These are phyloP conservation scores for Geranium incanum DNA, from an alignment of 441 rosid species.

Conservation along the genomic window DNA sequence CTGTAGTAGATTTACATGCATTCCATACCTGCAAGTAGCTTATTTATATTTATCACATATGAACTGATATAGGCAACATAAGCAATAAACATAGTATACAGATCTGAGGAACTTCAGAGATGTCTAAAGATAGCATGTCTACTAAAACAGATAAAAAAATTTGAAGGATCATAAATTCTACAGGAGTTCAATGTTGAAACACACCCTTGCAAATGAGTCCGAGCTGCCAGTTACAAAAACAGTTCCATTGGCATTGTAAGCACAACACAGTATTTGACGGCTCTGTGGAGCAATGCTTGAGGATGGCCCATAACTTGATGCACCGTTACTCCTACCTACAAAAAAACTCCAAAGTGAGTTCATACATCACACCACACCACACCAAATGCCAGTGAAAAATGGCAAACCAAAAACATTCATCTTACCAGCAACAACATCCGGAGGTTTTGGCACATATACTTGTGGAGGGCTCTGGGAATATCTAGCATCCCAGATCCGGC, in stretches of 20 bases:
- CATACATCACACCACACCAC: not conserved
- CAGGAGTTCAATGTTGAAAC: slow-evolving; percentile 28
- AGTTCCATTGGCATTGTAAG: slow-evolving; percentile 94
- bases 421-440: slow-evolving; percentile 58
- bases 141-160: slow-evolving; percentile 4
- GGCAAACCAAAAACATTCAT: slow-evolving; percentile 16
- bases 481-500: slow-evolving; percentile 99
- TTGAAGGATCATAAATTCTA: slow-evolving; percentile 15
- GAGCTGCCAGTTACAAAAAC: slow-evolving; percentile 99
- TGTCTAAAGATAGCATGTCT: slow-evolving; percentile 8
- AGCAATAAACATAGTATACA: slow-evolving; percentile 8
- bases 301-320: slow-evolving; percentile 46
- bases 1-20: slow-evolving; percentile 65
- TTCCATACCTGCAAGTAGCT: slow-evolving; percentile 76
- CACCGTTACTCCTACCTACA: slow-evolving; percentile 55
- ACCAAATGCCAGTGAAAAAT: slow-evolving; percentile 10
- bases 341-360: slow-evolving; percentile 9
- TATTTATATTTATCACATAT: slow-evolving; percentile 16
- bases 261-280: slow-evolving; percentile 88
- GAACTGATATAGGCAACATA: slow-evolving; percentile 18
- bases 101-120: not conserved
- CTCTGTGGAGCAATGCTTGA: slow-evolving; percentile 51
- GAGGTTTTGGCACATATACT: slow-evolving; percentile 75
- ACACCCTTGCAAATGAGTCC: slow-evolving; percentile 92
- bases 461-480: slow-evolving; percentile 58